phyloP scores from a whole-genome alignment of 345 rosid species.

The Tarenaya hassleriana region DNA sequence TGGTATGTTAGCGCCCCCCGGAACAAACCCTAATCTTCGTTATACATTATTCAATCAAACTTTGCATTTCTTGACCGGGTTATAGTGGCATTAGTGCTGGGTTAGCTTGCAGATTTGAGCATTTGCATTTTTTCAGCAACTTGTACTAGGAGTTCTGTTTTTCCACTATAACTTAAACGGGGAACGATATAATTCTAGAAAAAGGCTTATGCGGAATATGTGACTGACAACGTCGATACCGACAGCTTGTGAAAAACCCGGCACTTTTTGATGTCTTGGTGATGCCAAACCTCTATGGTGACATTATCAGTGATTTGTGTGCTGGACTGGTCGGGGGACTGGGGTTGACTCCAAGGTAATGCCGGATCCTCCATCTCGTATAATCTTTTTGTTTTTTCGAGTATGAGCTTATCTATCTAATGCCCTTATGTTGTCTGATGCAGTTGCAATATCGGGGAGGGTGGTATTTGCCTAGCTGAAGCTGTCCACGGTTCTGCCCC shows the following conservation, averaged over 20 bases:
- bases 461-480: slow-evolving; percentile 96
- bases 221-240: slow-evolving; percentile 8
- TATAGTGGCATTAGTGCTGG: too few species aligned
- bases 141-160: too few species aligned
- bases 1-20: slow-evolving; percentile 51
- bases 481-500: slow-evolving; percentile 99
- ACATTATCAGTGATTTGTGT: slow-evolving; percentile 95
- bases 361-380: neutral
- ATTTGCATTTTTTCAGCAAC: neutral
- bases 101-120: neutral
- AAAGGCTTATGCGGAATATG: too few species aligned
- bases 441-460: slow-evolving; percentile 93
- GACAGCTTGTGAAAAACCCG: slow-evolving; percentile 97
- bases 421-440: slow-evolving; percentile 29
- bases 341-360: slow-evolving; percentile 95
- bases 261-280: slow-evolving; percentile 89
- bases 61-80: too few species aligned
- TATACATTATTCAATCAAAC: neutral
- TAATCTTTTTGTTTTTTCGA: slow-evolving; percentile 15
- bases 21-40: neutral
- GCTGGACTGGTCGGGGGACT: slow-evolving; percentile 98
- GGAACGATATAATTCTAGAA: too few species aligned
- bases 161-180: too few species aligned
- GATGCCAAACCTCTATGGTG: slow-evolving; percentile 99
- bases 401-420: slow-evolving; percentile 5